Conservation (phyloP, 2,329 filamentous ascomycete species). For the Phyllosticta citrichinensis region DNA sequence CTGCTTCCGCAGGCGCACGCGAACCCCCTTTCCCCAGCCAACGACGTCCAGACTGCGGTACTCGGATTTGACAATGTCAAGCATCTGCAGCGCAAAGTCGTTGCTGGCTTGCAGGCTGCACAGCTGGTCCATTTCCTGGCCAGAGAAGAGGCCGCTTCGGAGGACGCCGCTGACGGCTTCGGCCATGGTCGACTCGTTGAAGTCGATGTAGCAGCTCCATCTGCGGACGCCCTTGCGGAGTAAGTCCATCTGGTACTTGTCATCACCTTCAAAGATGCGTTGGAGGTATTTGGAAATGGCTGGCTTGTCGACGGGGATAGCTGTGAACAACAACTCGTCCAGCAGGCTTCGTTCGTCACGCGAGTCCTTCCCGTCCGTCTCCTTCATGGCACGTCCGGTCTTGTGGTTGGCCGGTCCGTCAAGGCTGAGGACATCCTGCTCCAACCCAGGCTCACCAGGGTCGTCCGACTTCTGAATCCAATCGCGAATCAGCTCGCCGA, state of each 20-base stretch:
- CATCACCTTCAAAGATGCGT: slow-evolving; percentile 39
- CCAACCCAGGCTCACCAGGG: no score
- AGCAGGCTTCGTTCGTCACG: slow-evolving; percentile 36
- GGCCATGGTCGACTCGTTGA: slow-evolving; percentile 33
- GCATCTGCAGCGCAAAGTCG: slow-evolving; percentile 42
- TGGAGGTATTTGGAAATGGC: slow-evolving; percentile 43
- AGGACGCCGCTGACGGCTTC: slow-evolving; percentile 41
- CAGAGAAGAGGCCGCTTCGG: slow-evolving; percentile 40
- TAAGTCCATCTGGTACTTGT: slow-evolving; percentile 30
- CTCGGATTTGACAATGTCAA: slow-evolving; percentile 49
- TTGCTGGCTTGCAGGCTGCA: slow-evolving; percentile 42
- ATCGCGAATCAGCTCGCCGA: slow-evolving; percentile 26
- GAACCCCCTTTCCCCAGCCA: slow-evolving; percentile 40
- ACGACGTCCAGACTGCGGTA: slow-evolving; percentile 42
- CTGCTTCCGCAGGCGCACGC: slow-evolving; percentile 42
- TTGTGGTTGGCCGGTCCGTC: no score
- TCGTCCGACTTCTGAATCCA: slow-evolving; percentile 15
- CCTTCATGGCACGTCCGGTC: slow-evolving; percentile 29
- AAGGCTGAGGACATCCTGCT: no score
- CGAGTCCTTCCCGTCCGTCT: slow-evolving; percentile 33
- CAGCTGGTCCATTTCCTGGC: slow-evolving; percentile 41
- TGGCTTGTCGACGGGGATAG: slow-evolving; percentile 35
- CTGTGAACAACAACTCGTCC: slow-evolving; percentile 47
- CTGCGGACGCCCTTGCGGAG: slow-evolving; percentile 15
- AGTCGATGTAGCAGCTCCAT: slow-evolving; percentile 19